Evolutionary conservation across 495 filamentous ascomycete genomes (phyloP).

Genomic region (Penicillium soppii): DNA sequence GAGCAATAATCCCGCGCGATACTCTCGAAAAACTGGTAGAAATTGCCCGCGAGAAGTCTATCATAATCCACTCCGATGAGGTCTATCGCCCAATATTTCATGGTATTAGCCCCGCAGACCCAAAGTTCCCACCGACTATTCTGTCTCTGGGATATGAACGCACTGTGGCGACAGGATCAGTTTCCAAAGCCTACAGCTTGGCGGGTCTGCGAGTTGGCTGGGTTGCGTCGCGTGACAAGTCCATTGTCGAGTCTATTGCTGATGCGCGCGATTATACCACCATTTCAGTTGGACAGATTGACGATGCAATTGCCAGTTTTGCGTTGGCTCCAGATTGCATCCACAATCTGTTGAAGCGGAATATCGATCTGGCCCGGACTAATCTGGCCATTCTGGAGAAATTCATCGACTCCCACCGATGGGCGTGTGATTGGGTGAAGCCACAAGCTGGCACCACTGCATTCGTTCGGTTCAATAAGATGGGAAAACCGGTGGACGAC

Average conservation of each 20-base stretch:
- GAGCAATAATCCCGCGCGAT: conserved; percentile 62
- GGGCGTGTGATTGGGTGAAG: conserved; percentile 68
- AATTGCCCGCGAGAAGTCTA: conserved; percentile 59
- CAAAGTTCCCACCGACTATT: conserved; percentile 65
- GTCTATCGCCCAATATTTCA: conserved; percentile 92
- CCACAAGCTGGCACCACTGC: conserved; percentile 83
- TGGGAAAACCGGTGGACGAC: conserved; percentile 69
- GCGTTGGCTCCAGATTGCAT: conserved; percentile 65
- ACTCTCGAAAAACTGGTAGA: conserved; percentile 62
- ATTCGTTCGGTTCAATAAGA: conserved; percentile 66
- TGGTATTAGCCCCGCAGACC: conserved; percentile 55
- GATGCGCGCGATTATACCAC: conserved; percentile 77
- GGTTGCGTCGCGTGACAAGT: conserved; percentile 66
- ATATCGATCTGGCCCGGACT: conserved; percentile 65
- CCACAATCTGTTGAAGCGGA: conserved; percentile 65
- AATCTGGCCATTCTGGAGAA: conserved; percentile 68
- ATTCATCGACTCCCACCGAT: conserved; percentile 64
- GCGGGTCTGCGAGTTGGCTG: conserved; percentile 84
- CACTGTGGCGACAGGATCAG: conserved; percentile 71
- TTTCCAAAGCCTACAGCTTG: conserved; percentile 84
- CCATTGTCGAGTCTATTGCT: conserved; percentile 65
- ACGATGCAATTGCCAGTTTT: conserved; percentile 76
- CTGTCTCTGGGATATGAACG: conserved; percentile 70
- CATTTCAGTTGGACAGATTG: conserved; percentile 80
- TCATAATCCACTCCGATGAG: conserved; percentile 76